These are phyloP conservation scores for Globisporangium paroecandrum DNA, from an alignment of 352 stramenopile species.

Conservation along the genomic window DNA sequence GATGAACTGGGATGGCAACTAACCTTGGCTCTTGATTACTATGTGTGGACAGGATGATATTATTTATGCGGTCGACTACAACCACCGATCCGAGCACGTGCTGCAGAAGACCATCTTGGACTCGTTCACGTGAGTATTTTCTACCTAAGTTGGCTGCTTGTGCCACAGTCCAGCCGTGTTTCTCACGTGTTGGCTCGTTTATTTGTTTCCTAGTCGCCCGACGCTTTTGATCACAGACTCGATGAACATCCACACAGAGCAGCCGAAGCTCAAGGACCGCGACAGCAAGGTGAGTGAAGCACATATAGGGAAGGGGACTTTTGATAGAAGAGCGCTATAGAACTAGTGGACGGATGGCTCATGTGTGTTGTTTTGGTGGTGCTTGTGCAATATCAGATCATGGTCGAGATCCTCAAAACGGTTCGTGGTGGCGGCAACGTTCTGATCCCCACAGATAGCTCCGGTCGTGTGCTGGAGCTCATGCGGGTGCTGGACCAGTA, in stretches of 20 bases:
- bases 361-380: slow-evolving; percentile 12
- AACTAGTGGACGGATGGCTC: background rate
- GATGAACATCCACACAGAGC: slow-evolving; percentile 83
- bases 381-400: slow-evolving; percentile 48
- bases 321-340: background rate
- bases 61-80: slow-evolving; percentile 90
- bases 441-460: slow-evolving; percentile 93
- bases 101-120: slow-evolving; percentile 93
- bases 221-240: slow-evolving; percentile 88
- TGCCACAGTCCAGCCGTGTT: background rate
- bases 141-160: background rate
- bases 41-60: slow-evolving; percentile 83
- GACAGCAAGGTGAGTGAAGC: slow-evolving; percentile 66
- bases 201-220: slow-evolving; percentile 43
- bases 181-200: background rate
- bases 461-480: slow-evolving; percentile 93
- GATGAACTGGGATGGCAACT: background rate
- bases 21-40: background rate
- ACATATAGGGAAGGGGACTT: background rate
- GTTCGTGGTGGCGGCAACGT: slow-evolving; percentile 93
- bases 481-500: slow-evolving; percentile 94
- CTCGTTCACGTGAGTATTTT: slow-evolving; percentile 76
- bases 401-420: slow-evolving; percentile 92
- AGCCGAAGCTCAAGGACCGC: slow-evolving; percentile 85
- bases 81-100: slow-evolving; percentile 94